A percentile compares a stretch with the other conserved stretches of the same genome.
These are phyloP conservation scores for Penicillium egyptiacum DNA, from an alignment of 495 filamentous ascomycete genomes.

Conservation along the genomic window DNA sequence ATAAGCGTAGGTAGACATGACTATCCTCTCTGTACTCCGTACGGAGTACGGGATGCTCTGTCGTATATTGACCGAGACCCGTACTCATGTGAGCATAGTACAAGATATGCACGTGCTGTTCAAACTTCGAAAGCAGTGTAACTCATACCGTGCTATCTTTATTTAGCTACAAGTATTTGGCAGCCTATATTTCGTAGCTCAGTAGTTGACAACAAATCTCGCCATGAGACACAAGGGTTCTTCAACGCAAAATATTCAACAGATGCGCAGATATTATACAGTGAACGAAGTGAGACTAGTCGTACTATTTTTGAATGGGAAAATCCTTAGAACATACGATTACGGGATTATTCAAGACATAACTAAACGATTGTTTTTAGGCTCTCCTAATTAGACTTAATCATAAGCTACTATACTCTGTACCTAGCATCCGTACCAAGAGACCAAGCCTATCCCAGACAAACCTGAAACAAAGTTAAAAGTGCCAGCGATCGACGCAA, in stretches of 20 bases:
- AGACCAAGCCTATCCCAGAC: conserved; percentile 9
- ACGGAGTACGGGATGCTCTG: neutral
- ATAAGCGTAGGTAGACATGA: neutral
- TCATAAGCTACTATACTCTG: neutral
- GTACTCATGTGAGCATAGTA: neutral
- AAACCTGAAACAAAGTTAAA: conserved; percentile 11
- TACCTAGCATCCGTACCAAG: neutral
- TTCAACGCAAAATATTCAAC: neutral
- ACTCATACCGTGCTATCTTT: neutral
- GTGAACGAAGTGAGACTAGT: neutral
- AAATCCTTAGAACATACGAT: neutral
- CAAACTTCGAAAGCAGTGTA: neutral
- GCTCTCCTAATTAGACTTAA: neutral
- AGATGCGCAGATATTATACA: neutral
- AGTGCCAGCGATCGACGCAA: conserved; percentile 6
- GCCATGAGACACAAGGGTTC: neutral
- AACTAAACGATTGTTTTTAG: neutral
- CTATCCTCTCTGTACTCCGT: neutral
- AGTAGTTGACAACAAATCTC: neutral
- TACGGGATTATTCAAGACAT: neutral
- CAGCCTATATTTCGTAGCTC: neutral
- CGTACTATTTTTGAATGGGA: neutral
- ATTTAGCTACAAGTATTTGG: neutral
- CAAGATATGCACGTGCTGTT: neutral
- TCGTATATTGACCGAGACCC: too few species aligned